Evolutionary conservation across 306 rosid species (phyloP), one percentile per base, ranked within the genome.

Genomic region (Oemleria cerasiformis): DNA sequence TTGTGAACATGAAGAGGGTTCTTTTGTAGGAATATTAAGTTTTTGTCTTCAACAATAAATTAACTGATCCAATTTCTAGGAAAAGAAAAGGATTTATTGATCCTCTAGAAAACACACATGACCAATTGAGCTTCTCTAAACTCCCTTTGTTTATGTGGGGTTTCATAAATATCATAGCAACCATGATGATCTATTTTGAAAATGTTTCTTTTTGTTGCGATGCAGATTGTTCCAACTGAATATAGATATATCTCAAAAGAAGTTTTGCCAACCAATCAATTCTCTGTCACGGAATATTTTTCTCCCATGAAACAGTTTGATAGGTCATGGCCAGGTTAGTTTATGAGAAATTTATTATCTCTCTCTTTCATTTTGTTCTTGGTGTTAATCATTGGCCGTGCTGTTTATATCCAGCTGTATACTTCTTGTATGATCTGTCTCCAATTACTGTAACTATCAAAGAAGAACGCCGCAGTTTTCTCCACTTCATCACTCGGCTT

Each of bases 161-260:
- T 21, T 62, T 58, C 12, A 39, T 30, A 68, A 25, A 38, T 42
- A 23, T 17, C 3, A 50, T 57, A 40, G 66, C 38, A 58, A 57
- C 19, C 57, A 40, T 19, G 50, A 16, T 49, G 67, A 49, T 66
- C 8, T 34, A 21, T 54, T 60, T 23, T 61, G 55, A 15, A 39
- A 48, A 9, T 34, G 7, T 70, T 20, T 61, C 15, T 68, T 70
- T 71, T 60, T 21, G 14, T 25, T 74, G 68, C 67, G 38, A 61
- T 85, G 90, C 96, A 95, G 99, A 79, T 95, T 77, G 97, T 95
- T 75, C 99, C 97, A 10, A 95, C 99, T 25, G 97, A 95, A 74
- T 91, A 95, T 67, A 85, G 84, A 77, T 95, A 91, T 70, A 81
- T 89, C 75, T 91, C 91, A 36, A 95, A 88, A 80, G 92, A 91